Evolutionary conservation across 176 grass and related monocot genomes (phyloP), one percentile per base, ranked within the genome.

Genomic region (Thinopyrum elongatum): DNA sequence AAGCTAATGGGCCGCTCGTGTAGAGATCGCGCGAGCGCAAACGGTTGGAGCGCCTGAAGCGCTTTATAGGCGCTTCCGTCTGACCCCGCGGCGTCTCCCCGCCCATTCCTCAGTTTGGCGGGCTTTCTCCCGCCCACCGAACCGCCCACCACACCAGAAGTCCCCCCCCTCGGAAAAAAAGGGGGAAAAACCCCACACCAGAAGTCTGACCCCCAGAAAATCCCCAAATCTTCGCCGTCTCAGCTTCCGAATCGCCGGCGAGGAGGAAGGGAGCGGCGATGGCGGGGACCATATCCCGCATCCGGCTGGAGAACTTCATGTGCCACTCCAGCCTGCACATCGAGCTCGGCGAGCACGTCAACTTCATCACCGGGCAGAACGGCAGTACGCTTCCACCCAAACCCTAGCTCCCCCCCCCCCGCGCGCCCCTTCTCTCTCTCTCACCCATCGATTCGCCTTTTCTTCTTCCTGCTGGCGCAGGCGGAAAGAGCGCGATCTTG

Each of bases 351-450:
- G 28, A 91, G 7, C 69, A 89, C 78, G 91, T 98, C 76, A 98
- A 98, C 61, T 98, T 98, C 92, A 89, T 98, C 77, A 98, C 96
- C 64, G 96, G 96, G 61, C 93, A 95, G 82, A 98, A 95, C 58
- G 91, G 96, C 58, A 95, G 96, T 98, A 91, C 81, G 88, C 57
- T 25, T 79, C 38, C 77, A 12, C 11, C 3, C 21, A 74, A 87
- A 87, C 89, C 89, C 84, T 90, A 90, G 57, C 76, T 33, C 31
- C 1, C 2, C 6, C 31, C 3, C 17, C n/a, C 2, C 19, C 15
- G 3, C 70, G 19, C 31, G 0, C 4, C 10, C 7, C 23, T 4
- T 16, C 21, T 8, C 42, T 6, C 65, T 58, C 30, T 83, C 46
- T 31, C 74, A 76, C 49, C 58, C 7, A 26, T 42, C 71, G 28